phyloP scores from a whole-genome alignment of 2,329 filamentous ascomycete genomes.

The Coniella vitis region DNA sequence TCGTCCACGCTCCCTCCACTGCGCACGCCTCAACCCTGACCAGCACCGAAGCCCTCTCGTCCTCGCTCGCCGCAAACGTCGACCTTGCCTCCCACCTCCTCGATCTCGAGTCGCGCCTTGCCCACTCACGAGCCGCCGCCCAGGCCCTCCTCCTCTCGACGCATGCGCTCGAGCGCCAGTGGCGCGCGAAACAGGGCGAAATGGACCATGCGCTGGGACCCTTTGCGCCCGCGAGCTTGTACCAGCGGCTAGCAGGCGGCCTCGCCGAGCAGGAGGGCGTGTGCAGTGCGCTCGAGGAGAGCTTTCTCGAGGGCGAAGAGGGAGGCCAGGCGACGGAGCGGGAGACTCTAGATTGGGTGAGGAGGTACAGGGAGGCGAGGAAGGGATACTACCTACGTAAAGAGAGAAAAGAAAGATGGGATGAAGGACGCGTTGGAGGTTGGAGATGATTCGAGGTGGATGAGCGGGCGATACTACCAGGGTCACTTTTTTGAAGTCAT shows the following conservation, averaged over 20 bases:
- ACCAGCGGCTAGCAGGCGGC: constrained; percentile 69
- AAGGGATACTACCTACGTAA: constrained; percentile 71
- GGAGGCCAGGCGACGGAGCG: constrained; percentile 59
- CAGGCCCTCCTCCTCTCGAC: constrained; percentile 78
- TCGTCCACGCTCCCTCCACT: constrained; percentile 60
- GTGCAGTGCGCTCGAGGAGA: constrained; percentile 81
- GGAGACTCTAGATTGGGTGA: constrained; percentile 80
- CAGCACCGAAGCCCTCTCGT: constrained; percentile 57
- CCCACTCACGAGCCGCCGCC: constrained; percentile 59
- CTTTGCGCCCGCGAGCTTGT: constrained; percentile 81
- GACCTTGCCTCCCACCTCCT: constrained; percentile 58
- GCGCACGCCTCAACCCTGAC: constrained; percentile 65
- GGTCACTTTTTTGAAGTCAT: background rate
- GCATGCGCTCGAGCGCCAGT: constrained; percentile 84
- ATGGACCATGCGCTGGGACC: constrained; percentile 80
- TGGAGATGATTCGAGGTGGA: constrained; percentile 59
- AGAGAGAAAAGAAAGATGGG: constrained; percentile 89
- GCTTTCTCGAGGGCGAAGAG: constrained; percentile 65
- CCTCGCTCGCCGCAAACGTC: constrained; percentile 64
- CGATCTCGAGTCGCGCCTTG: constrained; percentile 50
- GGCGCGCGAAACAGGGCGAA: constrained; percentile 79
- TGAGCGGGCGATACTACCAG: background rate
- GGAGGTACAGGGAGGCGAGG: constrained; percentile 72
- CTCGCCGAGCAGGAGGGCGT: constrained; percentile 78
- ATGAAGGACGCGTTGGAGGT: constrained; percentile 88